Evolutionary conservation across 805 yeast genomes (phyloP).

Genomic region (Cyberlindnera meyerae): DNA sequence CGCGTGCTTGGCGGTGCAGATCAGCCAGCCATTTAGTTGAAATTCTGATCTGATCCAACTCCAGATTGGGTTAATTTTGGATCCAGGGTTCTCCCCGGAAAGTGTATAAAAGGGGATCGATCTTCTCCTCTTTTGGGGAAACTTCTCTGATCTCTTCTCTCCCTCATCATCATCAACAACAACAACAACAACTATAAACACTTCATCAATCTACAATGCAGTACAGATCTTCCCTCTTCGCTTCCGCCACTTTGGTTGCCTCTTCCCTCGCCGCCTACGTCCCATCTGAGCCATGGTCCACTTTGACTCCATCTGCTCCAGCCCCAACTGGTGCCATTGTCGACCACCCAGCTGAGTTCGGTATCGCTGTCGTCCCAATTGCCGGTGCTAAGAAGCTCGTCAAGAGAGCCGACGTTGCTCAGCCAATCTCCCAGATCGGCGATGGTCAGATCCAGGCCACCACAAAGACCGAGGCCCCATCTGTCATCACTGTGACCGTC

Average conservation of each 20-base stretch:
- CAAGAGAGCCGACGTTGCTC: conserved; percentile 39
- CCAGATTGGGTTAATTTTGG: neutral
- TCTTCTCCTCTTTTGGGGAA: neutral
- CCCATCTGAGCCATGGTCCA: conserved; percentile 49
- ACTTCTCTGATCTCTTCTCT: neutral
- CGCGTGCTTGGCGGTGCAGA: neutral
- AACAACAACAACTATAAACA: neutral
- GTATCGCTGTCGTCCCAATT: conserved; percentile 38
- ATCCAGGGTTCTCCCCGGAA: neutral
- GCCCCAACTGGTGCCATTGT: conserved; percentile 35
- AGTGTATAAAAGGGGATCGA: conserved; percentile 3
- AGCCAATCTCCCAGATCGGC: conserved; percentile 55
- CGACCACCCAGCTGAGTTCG: conserved; percentile 34
- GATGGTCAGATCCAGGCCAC: conserved; percentile 60
- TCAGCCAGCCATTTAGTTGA: conserved; percentile 6
- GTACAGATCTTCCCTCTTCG: conserved; percentile 32
- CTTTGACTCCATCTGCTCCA: conserved; percentile 36
- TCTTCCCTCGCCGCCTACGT: conserved; percentile 56
- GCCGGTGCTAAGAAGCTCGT: conserved; percentile 26
- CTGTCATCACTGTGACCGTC: too few relatives aligned
- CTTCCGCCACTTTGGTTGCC: conserved; percentile 42
- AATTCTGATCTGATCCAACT: conserved; percentile 12
- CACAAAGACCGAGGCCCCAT: too few relatives aligned
- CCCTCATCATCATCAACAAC: conserved; percentile 1
- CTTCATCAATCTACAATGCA: conserved; percentile 28